Evolutionary conservation across 495 filamentous ascomycete species (phyloP), one percentile per base, ranked within the genome.

Genomic region (Xylaria flabelliformis): DNA sequence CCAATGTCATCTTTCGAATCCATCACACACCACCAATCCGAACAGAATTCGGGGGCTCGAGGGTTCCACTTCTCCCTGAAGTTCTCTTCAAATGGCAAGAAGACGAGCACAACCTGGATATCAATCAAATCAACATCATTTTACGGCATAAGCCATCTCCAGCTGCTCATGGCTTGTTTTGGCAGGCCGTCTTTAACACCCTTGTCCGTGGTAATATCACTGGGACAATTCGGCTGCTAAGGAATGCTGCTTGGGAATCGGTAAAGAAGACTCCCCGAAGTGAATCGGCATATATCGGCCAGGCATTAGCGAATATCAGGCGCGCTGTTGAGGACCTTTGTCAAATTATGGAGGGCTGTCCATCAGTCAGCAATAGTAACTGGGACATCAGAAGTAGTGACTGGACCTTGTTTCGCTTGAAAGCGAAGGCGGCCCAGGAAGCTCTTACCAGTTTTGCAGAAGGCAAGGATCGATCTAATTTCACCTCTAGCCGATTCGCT

Each of bases 81-180:
- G 84, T 93, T 39, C 83, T 98, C 19, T 85, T 97, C 29, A 86
- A 91, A 71, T 98, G 94, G 94, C 83, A 97, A 48, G 85, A 93
- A 64, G 83, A 84, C 3, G 86, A 91, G 74, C 90, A 95, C 76
- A 85, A 89, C 59, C 82, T 90, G 34, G 90, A 89, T 72, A 80
- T 80, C 26, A 82, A 85, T 58, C 90, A 92, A 71, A 75, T 92
- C 4, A 82, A 88, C 50, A 81, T 89, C 15, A 82, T 97, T 48
- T 82, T 87, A 71, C 83, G 84, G 32, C 79, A 90, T 68, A 83
- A 87, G 58, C 92, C 92, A 3, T 92, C 91, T 70, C 91, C 93
- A 46, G 90, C 93, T 3, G 88, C 89, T 58, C 91, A 94, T 74
- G 80, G 82, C 7, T 84, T 89, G 36, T 98, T 92, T 79, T 98